phyloP scores from a whole-genome alignment of 1,284 basidiomycete species.

The Boletus semigastroideus region DNA sequence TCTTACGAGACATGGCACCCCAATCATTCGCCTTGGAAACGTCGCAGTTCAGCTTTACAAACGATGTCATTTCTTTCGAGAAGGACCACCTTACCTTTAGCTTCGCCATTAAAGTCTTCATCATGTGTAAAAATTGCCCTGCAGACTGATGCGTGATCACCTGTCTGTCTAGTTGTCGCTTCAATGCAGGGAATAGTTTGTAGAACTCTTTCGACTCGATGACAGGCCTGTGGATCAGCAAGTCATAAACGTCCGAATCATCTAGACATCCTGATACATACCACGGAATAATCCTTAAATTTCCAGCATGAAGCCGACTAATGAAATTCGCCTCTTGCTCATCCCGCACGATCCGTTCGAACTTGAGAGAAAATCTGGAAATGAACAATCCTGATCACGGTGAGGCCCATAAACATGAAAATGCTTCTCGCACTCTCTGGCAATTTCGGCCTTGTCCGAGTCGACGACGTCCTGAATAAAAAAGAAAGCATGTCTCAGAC shows the following conservation, averaged over 20 bases:
- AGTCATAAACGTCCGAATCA: too few relatives aligned
- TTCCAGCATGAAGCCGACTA: constrained; percentile 51
- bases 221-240: constrained; percentile 45
- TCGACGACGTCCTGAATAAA: constrained; percentile 61
- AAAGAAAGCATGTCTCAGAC: too few relatives aligned
- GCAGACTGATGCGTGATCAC: constrained; percentile 47
- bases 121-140: constrained; percentile 52
- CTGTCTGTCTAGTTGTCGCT: constrained; percentile 47
- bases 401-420: background rate
- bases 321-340: constrained; percentile 66
- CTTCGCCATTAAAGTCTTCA: constrained; percentile 68
- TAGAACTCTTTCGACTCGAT: constrained; percentile 63
- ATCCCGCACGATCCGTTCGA: constrained; percentile 54
- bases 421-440: constrained; percentile 19
- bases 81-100: constrained; percentile 46
- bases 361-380: constrained; percentile 51
- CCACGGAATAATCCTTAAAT: constrained; percentile 58
- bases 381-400: background rate
- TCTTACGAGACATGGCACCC: constrained; percentile 59
- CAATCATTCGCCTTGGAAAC: constrained; percentile 52
- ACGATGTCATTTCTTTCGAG: background rate
- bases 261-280: too few relatives aligned
- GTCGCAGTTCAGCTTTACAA: background rate
- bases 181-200: constrained; percentile 46
- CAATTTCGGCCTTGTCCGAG: constrained; percentile 55